phyloP scores from a whole-genome alignment of 495 filamentous ascomycete species.

The Aspergillus asperescens region DNA sequence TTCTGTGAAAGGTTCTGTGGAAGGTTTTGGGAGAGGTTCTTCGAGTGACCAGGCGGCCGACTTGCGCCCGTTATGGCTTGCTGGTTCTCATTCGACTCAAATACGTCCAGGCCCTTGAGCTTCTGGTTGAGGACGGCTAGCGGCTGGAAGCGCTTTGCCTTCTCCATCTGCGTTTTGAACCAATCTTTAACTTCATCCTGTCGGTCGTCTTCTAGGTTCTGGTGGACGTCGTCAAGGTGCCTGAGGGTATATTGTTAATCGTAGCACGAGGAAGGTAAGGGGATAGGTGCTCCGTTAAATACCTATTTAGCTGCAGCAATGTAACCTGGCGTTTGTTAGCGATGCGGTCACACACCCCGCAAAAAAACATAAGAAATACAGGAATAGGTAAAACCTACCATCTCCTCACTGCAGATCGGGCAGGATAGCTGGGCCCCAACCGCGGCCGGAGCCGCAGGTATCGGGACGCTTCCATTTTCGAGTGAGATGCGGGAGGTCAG shows the following conservation, averaged over 20 bases:
- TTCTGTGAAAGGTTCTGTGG: not conserved
- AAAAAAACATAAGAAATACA: not conserved
- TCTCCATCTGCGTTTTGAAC: conserved; percentile 94
- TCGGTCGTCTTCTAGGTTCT: conserved; percentile 85
- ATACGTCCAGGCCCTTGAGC: conserved; percentile 92
- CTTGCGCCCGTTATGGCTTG: conserved; percentile 28
- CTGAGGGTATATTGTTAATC: conserved; percentile 36
- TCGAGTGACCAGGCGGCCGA: conserved; percentile 27
- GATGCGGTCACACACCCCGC: not conserved
- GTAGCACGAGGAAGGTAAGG: not conserved
- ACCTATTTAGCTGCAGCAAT: conserved; percentile 86
- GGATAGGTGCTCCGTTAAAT: conserved; percentile 16
- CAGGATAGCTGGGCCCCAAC: conserved; percentile 68
- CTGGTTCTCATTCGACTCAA: conserved; percentile 81
- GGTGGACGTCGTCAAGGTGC: conserved; percentile 91
- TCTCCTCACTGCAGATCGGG: conserved; percentile 95
- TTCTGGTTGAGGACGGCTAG: conserved; percentile 90
- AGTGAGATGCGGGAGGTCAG: conserved; percentile 54
- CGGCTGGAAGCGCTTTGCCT: conserved; percentile 93
- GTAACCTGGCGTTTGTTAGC: conserved; percentile 59
- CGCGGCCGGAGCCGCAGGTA: conserved; percentile 47
- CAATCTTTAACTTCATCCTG: conserved; percentile 98
- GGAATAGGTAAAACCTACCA: conserved; percentile 50
- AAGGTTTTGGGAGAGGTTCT: conserved; percentile 21
- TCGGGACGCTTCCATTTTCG: conserved; percentile 45